Evolutionary conservation across 352 stramenopile species (phyloP).

Genomic region (Phytophthora citricola): DNA sequence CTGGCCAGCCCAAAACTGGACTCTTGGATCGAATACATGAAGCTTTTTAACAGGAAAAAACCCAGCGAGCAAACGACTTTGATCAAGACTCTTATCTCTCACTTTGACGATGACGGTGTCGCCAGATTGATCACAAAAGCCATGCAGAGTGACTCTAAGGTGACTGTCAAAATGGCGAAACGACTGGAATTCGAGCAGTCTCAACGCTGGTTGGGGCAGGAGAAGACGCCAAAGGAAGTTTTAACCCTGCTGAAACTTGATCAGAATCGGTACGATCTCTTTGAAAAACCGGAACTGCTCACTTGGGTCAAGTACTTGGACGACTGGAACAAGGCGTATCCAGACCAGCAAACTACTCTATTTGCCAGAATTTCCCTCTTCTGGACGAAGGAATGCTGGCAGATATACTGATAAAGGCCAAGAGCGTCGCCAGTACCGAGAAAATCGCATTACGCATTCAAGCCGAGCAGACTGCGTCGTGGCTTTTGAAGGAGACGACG

Average conservation of each 20-base stretch:
- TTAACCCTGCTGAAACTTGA: conserved; percentile 14
- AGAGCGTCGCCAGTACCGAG: conserved; percentile 8
- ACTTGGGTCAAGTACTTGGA: conserved; percentile 21
- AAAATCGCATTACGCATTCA: conserved; percentile 11
- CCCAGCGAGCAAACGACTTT: conserved; percentile 6
- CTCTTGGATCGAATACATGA: conserved; percentile 18
- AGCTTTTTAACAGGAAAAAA: conserved; percentile 17
- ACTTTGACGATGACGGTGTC: conserved; percentile 9
- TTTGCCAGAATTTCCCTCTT: not conserved
- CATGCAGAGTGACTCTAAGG: not conserved
- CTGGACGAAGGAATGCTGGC: conserved; percentile 1
- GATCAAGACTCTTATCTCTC: conserved; percentile 8
- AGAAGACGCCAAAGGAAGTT: not conserved
- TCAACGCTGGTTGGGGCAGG: conserved; percentile 1
- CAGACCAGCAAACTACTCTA: conserved; percentile 3
- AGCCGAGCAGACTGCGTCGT: conserved; percentile 10
- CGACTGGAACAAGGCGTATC: conserved; percentile 14
- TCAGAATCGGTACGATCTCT: conserved; percentile 4
- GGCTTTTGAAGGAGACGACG: not conserved
- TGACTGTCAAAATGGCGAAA: not conserved
- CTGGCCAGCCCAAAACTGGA: not conserved
- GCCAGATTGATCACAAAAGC: conserved; percentile 16
- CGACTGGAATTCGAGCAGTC: not conserved
- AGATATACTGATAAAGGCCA: conserved; percentile 11
- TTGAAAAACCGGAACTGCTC: conserved; percentile 9